These are phyloP conservation scores for Giardia muris DNA, from an alignment of 208 protist species.

Conservation along the genomic window DNA sequence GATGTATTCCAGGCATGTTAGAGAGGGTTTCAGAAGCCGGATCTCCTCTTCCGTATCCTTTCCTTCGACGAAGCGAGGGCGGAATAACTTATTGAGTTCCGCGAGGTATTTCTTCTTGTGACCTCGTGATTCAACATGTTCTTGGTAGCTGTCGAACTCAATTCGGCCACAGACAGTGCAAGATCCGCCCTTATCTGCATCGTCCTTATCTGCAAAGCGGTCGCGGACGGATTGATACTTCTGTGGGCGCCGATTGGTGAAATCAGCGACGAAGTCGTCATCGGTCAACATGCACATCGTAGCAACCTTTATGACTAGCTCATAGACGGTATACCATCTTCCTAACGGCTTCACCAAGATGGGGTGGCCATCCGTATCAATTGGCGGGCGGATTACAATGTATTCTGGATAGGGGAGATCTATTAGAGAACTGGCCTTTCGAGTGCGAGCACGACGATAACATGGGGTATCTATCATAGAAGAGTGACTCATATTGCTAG, in stretches of 20 bases:
- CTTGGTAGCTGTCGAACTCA: background rate
- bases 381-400: background rate
- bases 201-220: background rate
- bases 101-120: background rate
- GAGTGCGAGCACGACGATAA: background rate
- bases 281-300: background rate
- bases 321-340: background rate
- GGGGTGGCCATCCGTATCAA: background rate
- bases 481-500: background rate
- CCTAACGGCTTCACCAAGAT: background rate
- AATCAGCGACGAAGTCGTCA: background rate
- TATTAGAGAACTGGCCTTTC: background rate
- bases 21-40: background rate
- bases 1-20: background rate
- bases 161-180: background rate
- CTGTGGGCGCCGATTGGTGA: background rate
- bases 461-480: background rate
- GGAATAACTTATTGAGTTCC: background rate
- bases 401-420: background rate
- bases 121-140: background rate
- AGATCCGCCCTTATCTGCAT: background rate
- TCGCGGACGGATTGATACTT: background rate
- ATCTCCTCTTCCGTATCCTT: background rate
- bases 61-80: background rate
- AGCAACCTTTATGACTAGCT: background rate